Evolutionary conservation across 805 yeast species (phyloP).

Genomic region (Saccharomycopsis capsularis): DNA sequence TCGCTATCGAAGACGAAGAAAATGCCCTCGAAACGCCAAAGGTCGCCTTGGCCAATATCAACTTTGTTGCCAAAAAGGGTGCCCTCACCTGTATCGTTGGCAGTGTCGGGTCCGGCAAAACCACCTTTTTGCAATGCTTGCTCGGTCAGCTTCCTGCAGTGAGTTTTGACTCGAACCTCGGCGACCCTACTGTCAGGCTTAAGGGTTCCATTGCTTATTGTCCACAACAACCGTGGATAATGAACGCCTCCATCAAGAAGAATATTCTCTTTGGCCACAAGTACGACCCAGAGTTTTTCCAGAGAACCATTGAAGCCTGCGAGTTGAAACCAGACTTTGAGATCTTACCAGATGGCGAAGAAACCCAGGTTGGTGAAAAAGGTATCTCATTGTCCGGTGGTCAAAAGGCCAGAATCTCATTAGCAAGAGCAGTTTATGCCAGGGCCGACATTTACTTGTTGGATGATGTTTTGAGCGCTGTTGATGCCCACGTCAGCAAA

Average conservation of each 20-base stretch:
- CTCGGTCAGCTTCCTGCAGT: constrained; percentile 46
- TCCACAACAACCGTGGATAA: constrained; percentile 52
- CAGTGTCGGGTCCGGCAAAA: constrained; percentile 62
- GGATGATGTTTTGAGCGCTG: constrained; percentile 66
- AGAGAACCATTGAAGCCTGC: constrained; percentile 41
- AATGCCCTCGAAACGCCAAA: constrained; percentile 35
- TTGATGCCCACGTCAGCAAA: constrained; percentile 63
- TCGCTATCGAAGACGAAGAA: constrained; percentile 45
- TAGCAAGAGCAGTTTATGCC: constrained; percentile 65
- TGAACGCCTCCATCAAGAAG: constrained; percentile 43
- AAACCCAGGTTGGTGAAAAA: constrained; percentile 51
- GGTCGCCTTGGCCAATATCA: constrained; percentile 42
- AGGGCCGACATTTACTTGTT: constrained; percentile 50
- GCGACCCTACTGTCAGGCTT: constrained; percentile 25
- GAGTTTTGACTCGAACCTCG: constrained; percentile 23
- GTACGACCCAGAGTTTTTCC: constrained; percentile 36
- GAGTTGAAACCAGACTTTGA: constrained; percentile 42
- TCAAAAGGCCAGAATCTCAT: constrained; percentile 54
- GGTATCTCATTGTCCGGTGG: constrained; percentile 59
- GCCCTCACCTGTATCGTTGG: constrained; percentile 56
- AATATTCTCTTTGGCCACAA: constrained; percentile 46
- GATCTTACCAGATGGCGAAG: constrained; percentile 46
- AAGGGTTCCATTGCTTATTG: constrained; percentile 52
- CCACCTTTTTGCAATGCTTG: constrained; percentile 47
- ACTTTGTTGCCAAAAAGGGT: constrained; percentile 46